These are phyloP conservation scores for Penicillium decumbens DNA, from an alignment of 2,329 filamentous ascomycete genomes.

Conservation along the genomic window DNA sequence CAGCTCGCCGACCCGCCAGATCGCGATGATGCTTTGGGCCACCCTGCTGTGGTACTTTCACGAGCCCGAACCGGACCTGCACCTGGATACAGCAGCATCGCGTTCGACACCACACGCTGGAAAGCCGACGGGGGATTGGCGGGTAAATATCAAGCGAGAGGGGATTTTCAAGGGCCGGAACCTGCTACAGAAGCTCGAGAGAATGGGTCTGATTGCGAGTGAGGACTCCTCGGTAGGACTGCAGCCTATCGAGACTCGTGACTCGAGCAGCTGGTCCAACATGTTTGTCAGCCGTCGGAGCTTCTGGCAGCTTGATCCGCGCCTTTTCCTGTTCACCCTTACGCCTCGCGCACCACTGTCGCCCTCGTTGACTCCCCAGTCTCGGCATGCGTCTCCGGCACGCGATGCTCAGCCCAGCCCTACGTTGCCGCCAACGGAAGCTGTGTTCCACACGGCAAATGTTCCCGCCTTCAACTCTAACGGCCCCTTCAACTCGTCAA, in stretches of 20 bases:
- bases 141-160: conserved; percentile 75
- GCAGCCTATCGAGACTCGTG: conserved; percentile 54
- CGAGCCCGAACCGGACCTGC: conserved; percentile 66
- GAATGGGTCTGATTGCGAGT: conserved; percentile 79
- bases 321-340: conserved; percentile 82
- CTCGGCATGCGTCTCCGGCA: conserved; percentile 50
- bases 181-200: conserved; percentile 81
- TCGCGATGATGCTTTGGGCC: conserved; percentile 95
- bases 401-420: conserved; percentile 26
- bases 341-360: conserved; percentile 56
- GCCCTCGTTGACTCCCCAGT: conserved; percentile 48
- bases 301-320: conserved; percentile 90
- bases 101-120: conserved; percentile 61
- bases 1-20: conserved; percentile 76
- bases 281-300: conserved; percentile 77
- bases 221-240: conserved; percentile 71
- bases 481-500: conserved; percentile 75
- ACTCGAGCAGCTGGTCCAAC: conserved; percentile 63
- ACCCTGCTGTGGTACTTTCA: conserved; percentile 98
- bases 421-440: conserved; percentile 18
- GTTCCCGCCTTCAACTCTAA: conserved; percentile 30
- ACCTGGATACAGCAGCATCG: conserved; percentile 61
- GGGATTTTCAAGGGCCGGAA: conserved; percentile 83
- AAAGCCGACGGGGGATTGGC: conserved; percentile 79
- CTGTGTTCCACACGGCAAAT: conserved; percentile 35